Evolutionary conservation across 768 basidiomycete genomes (phyloP).

Genomic region (Trametes cingulata): DNA sequence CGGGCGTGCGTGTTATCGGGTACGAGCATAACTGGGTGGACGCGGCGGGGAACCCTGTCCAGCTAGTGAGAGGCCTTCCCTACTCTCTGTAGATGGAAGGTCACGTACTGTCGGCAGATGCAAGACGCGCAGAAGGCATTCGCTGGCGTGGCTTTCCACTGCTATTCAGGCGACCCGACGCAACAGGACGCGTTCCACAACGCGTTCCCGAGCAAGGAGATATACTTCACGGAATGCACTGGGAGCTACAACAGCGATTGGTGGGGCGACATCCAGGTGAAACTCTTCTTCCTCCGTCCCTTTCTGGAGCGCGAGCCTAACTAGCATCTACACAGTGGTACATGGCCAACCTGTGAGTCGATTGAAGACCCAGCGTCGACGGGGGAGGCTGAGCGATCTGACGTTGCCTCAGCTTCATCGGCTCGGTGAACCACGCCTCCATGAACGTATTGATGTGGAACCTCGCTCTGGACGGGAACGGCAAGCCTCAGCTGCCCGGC

Average conservation of each 20-base stretch:
- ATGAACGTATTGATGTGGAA: slow-evolving; percentile 74
- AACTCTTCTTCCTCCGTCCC: neutral
- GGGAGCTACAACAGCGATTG: slow-evolving; percentile 71
- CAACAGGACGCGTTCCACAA: slow-evolving; percentile 58
- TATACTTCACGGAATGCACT: slow-evolving; percentile 61
- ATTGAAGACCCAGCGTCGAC: too few species aligned
- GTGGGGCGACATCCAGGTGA: slow-evolving; percentile 79
- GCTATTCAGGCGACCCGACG: slow-evolving; percentile 57
- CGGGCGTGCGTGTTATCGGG: slow-evolving; percentile 60
- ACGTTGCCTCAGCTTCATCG: slow-evolving; percentile 45
- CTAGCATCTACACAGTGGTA: slow-evolving; percentile 50
- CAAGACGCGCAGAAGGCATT: slow-evolving; percentile 55
- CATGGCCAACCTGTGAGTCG: slow-evolving; percentile 60
- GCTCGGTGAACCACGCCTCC: slow-evolving; percentile 40
- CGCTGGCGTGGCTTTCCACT: slow-evolving; percentile 70
- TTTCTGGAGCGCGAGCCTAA: neutral
- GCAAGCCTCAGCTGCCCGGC: slow-evolving; percentile 64
- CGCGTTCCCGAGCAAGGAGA: slow-evolving; percentile 58
- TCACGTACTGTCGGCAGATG: slow-evolving; percentile 40
- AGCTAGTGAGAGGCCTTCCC: slow-evolving; percentile 40
- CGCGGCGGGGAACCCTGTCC: slow-evolving; percentile 61
- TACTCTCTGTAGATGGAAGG: neutral
- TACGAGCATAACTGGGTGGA: slow-evolving; percentile 77
- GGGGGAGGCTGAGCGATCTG: too few species aligned
- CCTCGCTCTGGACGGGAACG: slow-evolving; percentile 61